A percentile compares a stretch with the other conserved stretches of the same genome.
These are phyloP conservation scores for Microbotryum intermedium DNA, from an alignment of 1,284 basidiomycete genomes.

Conservation along the genomic window DNA sequence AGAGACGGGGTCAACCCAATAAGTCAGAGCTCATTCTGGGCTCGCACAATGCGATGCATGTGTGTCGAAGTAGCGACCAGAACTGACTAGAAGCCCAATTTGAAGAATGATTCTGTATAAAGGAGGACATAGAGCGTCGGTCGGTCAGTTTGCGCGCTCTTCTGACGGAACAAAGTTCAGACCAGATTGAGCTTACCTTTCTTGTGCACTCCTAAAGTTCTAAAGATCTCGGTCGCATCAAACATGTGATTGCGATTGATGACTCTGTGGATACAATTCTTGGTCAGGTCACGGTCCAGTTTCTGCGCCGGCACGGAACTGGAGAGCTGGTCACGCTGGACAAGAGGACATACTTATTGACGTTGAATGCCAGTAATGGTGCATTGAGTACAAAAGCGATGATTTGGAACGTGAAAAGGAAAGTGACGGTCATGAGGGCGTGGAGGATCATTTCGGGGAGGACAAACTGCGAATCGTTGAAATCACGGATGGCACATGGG, in stretches of 20 bases:
- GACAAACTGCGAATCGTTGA: slow-evolving; percentile 61
- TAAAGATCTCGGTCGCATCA: slow-evolving; percentile 98
- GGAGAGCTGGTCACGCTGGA: not conserved
- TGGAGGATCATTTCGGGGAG: slow-evolving; percentile 94
- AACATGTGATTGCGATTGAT: slow-evolving; percentile 94
- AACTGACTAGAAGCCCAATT: slow-evolving; percentile 72
- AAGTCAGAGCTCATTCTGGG: not conserved
- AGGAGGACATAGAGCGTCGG: not conserved
- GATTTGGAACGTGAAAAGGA: slow-evolving; percentile 95
- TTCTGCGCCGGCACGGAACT: not conserved
- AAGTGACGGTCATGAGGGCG: slow-evolving; percentile 69
- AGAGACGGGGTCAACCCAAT: not conserved
- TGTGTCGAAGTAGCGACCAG: not conserved
- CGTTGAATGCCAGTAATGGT: slow-evolving; percentile 82
- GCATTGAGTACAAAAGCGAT: slow-evolving; percentile 83
- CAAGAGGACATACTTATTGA: slow-evolving; percentile 68
- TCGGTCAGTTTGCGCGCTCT: not conserved
- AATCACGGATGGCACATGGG: not conserved
- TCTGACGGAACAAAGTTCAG: not conserved
- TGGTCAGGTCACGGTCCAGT: not conserved
- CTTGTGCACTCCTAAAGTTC: slow-evolving; percentile 87
- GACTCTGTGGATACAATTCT: slow-evolving; percentile 53
- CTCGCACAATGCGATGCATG: not conserved
- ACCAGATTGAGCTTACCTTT: slow-evolving; percentile 47
- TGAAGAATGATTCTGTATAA: slow-evolving; percentile 68